Evolutionary conservation across 352 stramenopile species (phyloP), one percentile per base, ranked within the genome.

Genomic region (Phytopythium helicoides): DNA sequence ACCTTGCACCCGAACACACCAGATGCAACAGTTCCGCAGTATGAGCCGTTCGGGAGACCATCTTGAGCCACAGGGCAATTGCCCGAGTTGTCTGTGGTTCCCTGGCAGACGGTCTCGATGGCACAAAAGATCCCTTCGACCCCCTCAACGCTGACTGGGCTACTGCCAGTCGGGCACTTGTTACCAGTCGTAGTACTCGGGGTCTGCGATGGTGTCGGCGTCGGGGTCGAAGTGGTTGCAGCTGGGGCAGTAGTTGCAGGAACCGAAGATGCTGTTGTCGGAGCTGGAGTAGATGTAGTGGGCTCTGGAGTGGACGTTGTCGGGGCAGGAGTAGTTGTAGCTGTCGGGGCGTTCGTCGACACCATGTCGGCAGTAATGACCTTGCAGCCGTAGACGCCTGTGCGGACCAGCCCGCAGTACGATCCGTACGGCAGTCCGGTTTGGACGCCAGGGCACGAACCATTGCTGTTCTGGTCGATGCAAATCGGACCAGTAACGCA

Each of bases 381-480:
- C 57, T 66, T 72, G 59, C 71, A 85, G 10, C 71, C 73, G 53
- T 74, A 85, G 19, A 64, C 66, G 12, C 66, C 62, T 11, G 71
- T 80, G 21, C 63, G 51, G 25, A 81, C 58, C 21, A 67, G 23
- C 22, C 59, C 62, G 40, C 73, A 85, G 51, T 64, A 74, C 9
- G 73, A 77, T 15, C 70, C 73, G 36, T 65, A 71, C 26, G 44
- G 44, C 31, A 85, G 60, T 15, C 65, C 65, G 6, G 41, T 19
- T 57, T 85, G 73, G 3, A 66, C 56, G 25, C 23, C 53, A 3
- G 71, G 73, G 11, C 68, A 85, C 22, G 68, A 66, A 22, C 73
- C 73, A 1, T 34, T 66, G 18, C 54, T 54, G 35, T 67, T 47
- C 11, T 73, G 25, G 19, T 52, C 48, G 19, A 69, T 69, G 16